These are phyloP conservation scores for Hansenula lynferdii DNA, from an alignment of 1,139 yeast species.

Conservation along the genomic window DNA sequence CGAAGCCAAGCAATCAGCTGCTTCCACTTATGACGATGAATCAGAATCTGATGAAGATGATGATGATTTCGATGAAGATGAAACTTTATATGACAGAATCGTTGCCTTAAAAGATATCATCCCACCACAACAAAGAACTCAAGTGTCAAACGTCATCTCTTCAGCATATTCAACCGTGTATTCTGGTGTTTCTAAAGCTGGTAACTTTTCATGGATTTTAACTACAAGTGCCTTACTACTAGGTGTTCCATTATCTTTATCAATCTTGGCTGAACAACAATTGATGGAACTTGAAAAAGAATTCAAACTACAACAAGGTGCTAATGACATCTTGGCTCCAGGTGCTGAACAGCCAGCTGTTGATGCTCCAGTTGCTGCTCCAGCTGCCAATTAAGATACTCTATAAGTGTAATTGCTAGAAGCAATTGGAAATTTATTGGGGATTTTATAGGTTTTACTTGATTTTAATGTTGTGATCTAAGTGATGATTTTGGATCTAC, in stretches of 20 bases:
- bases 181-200: slow-evolving; percentile 52
- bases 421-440: too few relatives aligned
- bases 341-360: slow-evolving; percentile 47
- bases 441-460: background rate
- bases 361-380: slow-evolving; percentile 21
- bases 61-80: slow-evolving; percentile 76
- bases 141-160: slow-evolving; percentile 31
- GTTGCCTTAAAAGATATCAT: slow-evolving; percentile 88
- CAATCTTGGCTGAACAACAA: slow-evolving; percentile 90
- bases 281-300: slow-evolving; percentile 92
- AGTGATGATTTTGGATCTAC: slow-evolving; percentile 2
- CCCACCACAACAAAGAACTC: slow-evolving; percentile 77
- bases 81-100: slow-evolving; percentile 81
- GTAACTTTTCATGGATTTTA: slow-evolving; percentile 77
- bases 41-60: slow-evolving; percentile 57
- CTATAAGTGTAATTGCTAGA: too few relatives aligned
- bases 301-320: slow-evolving; percentile 79
- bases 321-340: slow-evolving; percentile 78
- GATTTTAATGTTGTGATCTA: slow-evolving; percentile 1
- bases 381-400: slow-evolving; percentile 13
- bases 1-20: slow-evolving; percentile 19
- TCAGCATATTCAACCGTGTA: slow-evolving; percentile 35
- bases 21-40: slow-evolving; percentile 33
- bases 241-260: slow-evolving; percentile 90
- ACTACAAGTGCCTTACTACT: slow-evolving; percentile 80